Percentiles rank a stretch among this genome's conserved stretches.
These are phyloP conservation scores for Papiliotrema nemorosa DNA, from an alignment of 1,284 basidiomycete genomes.

Conservation along the genomic window DNA sequence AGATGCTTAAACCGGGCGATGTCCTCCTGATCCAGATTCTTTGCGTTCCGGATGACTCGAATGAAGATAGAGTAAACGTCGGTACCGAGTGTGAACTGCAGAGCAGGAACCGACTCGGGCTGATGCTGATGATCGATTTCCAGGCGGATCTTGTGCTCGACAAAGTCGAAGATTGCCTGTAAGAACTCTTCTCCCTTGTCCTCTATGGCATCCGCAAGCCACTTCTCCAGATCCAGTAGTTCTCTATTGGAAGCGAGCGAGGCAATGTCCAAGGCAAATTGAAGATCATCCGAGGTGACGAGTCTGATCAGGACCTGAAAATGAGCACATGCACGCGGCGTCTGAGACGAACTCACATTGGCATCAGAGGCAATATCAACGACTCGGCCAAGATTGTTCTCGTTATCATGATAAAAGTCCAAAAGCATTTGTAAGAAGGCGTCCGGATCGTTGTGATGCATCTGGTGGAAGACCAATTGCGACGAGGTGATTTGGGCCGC, in stretches of 20 bases:
- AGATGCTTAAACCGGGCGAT: slow-evolving; percentile 87
- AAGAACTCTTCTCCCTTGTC: slow-evolving; percentile 80
- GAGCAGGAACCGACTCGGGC: slow-evolving; percentile 65
- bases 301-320: slow-evolving; percentile 80
- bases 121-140: slow-evolving; percentile 78
- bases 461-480: slow-evolving; percentile 91
- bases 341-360: slow-evolving; percentile 59
- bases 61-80: slow-evolving; percentile 89
- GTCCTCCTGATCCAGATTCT: slow-evolving; percentile 60
- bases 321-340: not conserved
- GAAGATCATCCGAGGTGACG: slow-evolving; percentile 79
- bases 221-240: slow-evolving; percentile 92
- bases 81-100: slow-evolving; percentile 34
- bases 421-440: slow-evolving; percentile 83
- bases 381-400: slow-evolving; percentile 88
- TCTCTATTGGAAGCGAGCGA: slow-evolving; percentile 88
- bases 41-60: slow-evolving; percentile 66
- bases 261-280: slow-evolving; percentile 87
- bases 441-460: slow-evolving; percentile 84
- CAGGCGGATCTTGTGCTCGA: slow-evolving; percentile 85
- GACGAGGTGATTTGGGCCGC: slow-evolving; percentile 81
- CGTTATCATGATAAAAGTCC: slow-evolving; percentile 88
- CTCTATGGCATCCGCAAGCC: slow-evolving; percentile 83
- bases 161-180: slow-evolving; percentile 77
- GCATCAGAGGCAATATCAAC: slow-evolving; percentile 93